These are phyloP conservation scores for Detonula confervacea DNA, from an alignment of 352 stramenopile species.

Conservation along the genomic window DNA sequence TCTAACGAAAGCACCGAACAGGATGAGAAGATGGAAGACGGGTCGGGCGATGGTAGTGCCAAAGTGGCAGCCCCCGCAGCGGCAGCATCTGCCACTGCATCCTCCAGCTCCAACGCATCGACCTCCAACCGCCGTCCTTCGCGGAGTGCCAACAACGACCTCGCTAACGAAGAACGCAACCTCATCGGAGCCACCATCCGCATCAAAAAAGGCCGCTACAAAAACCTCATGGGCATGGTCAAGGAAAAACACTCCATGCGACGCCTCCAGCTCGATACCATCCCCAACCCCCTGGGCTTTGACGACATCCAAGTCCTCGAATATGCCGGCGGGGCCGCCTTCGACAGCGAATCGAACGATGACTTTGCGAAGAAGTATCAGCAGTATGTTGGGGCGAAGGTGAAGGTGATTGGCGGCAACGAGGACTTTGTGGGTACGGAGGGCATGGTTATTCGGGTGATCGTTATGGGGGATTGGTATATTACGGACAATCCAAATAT, in stretches of 20 bases:
- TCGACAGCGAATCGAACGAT: no score
- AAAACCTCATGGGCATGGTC: slow-evolving; percentile 1
- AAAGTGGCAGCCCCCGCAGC: no score
- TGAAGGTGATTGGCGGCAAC: slow-evolving; percentile 3
- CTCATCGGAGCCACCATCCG: slow-evolving; percentile 28
- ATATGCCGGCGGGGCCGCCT: slow-evolving; percentile 8
- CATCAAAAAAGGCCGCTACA: background rate
- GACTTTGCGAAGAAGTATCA: background rate
- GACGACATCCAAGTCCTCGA: slow-evolving; percentile 5
- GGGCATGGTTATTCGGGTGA: slow-evolving; percentile 10
- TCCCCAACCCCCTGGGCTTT: background rate
- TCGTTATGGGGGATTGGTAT: slow-evolving; percentile 31
- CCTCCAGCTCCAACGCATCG: no score
- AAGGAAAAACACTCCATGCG: slow-evolving; percentile 1
- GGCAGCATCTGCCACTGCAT: no score
- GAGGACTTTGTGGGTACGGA: background rate
- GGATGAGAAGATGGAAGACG: no score
- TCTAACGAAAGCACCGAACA: no score
- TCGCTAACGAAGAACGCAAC: no score
- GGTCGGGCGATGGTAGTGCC: no score
- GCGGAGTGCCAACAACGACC: no score
- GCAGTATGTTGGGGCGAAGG: slow-evolving; percentile 16
- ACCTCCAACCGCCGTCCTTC: no score
- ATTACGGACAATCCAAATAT: slow-evolving; percentile 35
- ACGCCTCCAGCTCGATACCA: slow-evolving; percentile 9